Conservation (phyloP, 768 basidiomycete genomes). For the Pisolithus microcarpus region DNA sequence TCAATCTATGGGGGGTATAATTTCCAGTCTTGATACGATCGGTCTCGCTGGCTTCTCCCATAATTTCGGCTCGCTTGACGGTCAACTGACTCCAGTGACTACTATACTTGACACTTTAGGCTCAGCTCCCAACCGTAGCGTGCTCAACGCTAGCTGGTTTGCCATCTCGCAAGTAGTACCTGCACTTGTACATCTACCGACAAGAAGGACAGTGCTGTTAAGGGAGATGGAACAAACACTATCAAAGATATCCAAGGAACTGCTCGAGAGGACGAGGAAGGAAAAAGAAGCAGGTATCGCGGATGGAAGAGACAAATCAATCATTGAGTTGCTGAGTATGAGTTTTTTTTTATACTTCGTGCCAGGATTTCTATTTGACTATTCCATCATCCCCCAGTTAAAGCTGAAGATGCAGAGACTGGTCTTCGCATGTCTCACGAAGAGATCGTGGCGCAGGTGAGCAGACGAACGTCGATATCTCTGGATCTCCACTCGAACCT, state of each 20-base stretch:
- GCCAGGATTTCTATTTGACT: conserved; percentile 11
- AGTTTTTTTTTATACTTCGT: too few relatives aligned
- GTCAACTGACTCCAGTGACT: too few relatives aligned
- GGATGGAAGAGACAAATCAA: conserved; percentile 19
- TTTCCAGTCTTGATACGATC: too few relatives aligned
- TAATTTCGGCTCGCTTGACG: too few relatives aligned
- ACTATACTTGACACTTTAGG: too few relatives aligned
- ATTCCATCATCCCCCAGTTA: too few relatives aligned
- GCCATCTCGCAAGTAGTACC: conserved; percentile 26
- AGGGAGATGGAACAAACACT: conserved; percentile 23
- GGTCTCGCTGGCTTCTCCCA: too few relatives aligned
- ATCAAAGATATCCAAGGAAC: conserved; percentile 31
- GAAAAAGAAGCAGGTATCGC: conserved; percentile 22
- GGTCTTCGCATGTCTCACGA: too few relatives aligned
- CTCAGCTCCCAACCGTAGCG: too few relatives aligned
- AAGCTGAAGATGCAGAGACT: too few relatives aligned
- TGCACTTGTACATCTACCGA: conserved; percentile 26
- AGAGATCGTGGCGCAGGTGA: conserved; percentile 21
- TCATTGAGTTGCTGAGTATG: conserved; percentile 21
- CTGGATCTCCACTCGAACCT: background rate
- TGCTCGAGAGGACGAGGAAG: conserved; percentile 30
- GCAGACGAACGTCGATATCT: background rate
- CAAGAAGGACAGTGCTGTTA: conserved; percentile 16
- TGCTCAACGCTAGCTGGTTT: conserved; percentile 14
- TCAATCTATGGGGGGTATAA: too few relatives aligned